Evolutionary conservation across 73 alveolate species (phyloP).

Genomic region (Paramecium pentaurelia): DNA sequence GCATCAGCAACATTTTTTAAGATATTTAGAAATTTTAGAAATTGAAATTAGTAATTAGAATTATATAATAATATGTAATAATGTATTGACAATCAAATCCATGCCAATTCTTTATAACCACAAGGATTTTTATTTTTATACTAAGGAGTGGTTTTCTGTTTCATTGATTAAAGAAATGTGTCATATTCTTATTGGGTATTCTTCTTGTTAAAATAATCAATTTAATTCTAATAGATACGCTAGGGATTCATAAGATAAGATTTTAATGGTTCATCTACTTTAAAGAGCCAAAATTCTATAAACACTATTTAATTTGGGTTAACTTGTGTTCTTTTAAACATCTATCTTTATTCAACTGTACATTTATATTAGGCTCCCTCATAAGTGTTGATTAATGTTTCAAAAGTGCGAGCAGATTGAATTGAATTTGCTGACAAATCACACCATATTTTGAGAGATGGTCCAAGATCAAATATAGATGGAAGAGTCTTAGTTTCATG

Average conservation of each 20-base stretch:
- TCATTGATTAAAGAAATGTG: not conserved
- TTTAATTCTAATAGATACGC: not conserved
- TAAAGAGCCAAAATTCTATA: conserved; percentile 8
- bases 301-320: conserved; percentile 10
- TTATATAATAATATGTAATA: not conserved
- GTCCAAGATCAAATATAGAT: conserved; percentile 14
- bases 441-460: conserved; percentile 6
- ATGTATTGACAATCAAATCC: not conserved
- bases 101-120: not conserved
- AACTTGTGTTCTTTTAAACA: conserved; percentile 29
- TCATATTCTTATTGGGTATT: not conserved
- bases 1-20: not conserved
- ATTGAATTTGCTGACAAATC: conserved; percentile 1
- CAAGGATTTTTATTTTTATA: conserved; percentile 22
- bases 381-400: not conserved
- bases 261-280: conserved; percentile 13
- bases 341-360: not conserved
- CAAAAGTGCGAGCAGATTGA: not conserved
- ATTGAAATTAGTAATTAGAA: not conserved
- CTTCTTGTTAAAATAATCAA: conserved; percentile 34
- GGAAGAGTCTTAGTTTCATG: conserved; percentile 26
- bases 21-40: not conserved
- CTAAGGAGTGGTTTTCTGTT: not conserved
- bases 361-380: not conserved
- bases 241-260: not conserved